Percentiles rank a stretch among this genome's conserved stretches.
These are phyloP conservation scores for Brassica balearica DNA, from an alignment of 441 rosid species.

Conservation along the genomic window DNA sequence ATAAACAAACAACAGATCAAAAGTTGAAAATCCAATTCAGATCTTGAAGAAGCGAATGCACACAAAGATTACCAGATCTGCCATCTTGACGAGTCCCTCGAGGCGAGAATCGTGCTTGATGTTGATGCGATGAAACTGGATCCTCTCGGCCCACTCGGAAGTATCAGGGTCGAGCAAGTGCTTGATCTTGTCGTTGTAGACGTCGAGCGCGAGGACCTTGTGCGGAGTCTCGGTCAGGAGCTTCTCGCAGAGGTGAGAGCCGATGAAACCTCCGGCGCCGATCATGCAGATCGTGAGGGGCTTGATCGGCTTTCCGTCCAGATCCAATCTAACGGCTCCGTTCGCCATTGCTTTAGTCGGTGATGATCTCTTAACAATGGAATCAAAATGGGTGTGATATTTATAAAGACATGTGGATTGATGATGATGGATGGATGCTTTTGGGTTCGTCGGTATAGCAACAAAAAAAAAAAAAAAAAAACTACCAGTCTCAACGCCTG, in stretches of 20 bases:
- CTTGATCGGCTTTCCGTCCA: conserved; percentile 85
- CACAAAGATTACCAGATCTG: conserved; percentile 78
- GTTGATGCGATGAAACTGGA: conserved; percentile 96
- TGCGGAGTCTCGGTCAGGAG: conserved; percentile 83
- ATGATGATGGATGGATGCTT: not conserved
- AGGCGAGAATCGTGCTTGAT: conserved; percentile 97
- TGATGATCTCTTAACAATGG: conserved; percentile 1
- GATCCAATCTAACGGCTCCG: conserved; percentile 67
- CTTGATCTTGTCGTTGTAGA: conserved; percentile 96
- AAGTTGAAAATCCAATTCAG: not conserved
- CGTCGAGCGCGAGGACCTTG: conserved; percentile 89
- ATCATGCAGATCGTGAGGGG: conserved; percentile 94
- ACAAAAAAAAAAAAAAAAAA: not conserved
- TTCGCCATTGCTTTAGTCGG: conserved; percentile 57
- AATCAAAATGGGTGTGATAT: not conserved
- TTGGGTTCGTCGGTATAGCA: not conserved
- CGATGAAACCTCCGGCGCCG: conserved; percentile 99
- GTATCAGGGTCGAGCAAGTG: conserved; percentile 85
- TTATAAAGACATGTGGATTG: conserved; percentile 7
- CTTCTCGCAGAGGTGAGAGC: conserved; percentile 98
- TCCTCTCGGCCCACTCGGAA: conserved; percentile 68
- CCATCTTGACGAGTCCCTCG: conserved; percentile 94
- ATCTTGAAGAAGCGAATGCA: conserved; percentile 12
- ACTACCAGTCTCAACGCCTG: not conserved
- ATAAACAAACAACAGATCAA: not conserved